Base-by-base conservation (phyloP, 2,329 filamentous ascomycete genomes). In the Coniochaeta hoffmannii region DNA sequence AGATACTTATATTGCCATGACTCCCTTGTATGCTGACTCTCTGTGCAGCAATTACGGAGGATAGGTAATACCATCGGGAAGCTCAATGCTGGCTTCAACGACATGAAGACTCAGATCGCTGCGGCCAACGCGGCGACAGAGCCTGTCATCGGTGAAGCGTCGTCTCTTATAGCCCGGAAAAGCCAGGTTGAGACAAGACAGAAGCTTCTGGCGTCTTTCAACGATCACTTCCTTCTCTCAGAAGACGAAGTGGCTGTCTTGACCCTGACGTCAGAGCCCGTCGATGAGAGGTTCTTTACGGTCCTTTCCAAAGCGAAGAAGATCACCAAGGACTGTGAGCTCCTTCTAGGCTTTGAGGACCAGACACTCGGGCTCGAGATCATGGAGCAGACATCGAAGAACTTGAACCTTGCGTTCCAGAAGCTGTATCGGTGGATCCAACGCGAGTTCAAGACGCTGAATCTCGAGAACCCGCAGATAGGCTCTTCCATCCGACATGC, bases 351-450 rank as follows among this genome's bases (percentile, higher is more conserved):
- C 2, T 89, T 91, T 30, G 92, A 97, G 68, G 90, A 91, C 63
- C 92, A 97, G 71, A 86, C 86, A 9, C 74, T 97, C 0, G 94
- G 93, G 0, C 76, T 95, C 4, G 92, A 97, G 64, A 82, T 97
- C 51, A 92, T 97, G 79, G 93, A 97, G 59, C 85, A 93, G 68
- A 93, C 87, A 55, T 92, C 91, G 0, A 90, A 90, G 57, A 85
- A 90, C 59, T 79, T 99, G 52, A 94, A 96, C 65, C 80, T 86
- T 15, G 93, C 90, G 5, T 99, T 94, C 63, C 93, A 99, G 67
- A 99, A 97, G 68, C 80, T 99, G 2, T 97, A 96, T 71, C 86
- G 90, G 63, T 99, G 93, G 93, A 86, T 96, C 19, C 92, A 97
- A 68, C 86, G 88, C 57, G 91, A 97, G 64, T 95, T 99, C 73